Evolutionary conservation across 139 green algal genomes (phyloP).

Genomic region (Zygnema circumcarinatum): DNA sequence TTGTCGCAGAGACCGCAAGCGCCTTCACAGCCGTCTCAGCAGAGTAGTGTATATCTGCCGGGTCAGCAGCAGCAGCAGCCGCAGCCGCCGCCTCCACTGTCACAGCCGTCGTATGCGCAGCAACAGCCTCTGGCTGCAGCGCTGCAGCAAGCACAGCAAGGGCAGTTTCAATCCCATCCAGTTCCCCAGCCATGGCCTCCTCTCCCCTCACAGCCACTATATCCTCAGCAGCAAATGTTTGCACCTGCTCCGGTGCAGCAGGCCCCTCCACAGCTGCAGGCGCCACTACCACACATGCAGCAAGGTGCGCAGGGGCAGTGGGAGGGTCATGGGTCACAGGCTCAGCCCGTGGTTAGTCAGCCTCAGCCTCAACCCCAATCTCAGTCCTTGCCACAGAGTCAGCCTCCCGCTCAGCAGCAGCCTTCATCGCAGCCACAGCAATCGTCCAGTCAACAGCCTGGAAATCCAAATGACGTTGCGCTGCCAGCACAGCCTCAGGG

Average conservation of each 20-base stretch:
- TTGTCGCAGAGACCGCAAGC: conserved; percentile 36
- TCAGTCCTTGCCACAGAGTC: neutral
- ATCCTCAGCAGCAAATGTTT: conserved; percentile 1
- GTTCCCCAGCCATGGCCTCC: neutral
- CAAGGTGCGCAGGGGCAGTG: conserved; percentile 48
- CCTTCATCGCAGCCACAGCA: neutral
- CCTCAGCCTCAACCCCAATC: neutral
- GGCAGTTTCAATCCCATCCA: neutral
- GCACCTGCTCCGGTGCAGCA: neutral
- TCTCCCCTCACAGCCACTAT: neutral
- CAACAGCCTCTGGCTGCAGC: conserved; percentile 4
- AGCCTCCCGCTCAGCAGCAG: neutral
- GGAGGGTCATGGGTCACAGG: conserved; percentile 38
- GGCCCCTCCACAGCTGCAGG: conserved; percentile 26
- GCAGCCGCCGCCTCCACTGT: neutral
- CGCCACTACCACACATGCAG: conserved; percentile 16
- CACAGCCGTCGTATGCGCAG: neutral
- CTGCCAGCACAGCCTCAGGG: neutral
- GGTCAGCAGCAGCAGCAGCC: conserved; percentile 39
- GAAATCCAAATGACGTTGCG: neutral
- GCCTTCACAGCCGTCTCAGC: conserved; percentile 31
- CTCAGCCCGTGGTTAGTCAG: neutral
- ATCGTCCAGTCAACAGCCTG: neutral
- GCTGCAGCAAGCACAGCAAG: conserved; percentile 25
- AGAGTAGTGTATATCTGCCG: neutral